A percentile compares a stretch with the other conserved stretches of the same genome.
These are phyloP conservation scores for Paratinospora sagittata DNA, from an alignment of 164 flowering plant species.

Conservation along the genomic window DNA sequence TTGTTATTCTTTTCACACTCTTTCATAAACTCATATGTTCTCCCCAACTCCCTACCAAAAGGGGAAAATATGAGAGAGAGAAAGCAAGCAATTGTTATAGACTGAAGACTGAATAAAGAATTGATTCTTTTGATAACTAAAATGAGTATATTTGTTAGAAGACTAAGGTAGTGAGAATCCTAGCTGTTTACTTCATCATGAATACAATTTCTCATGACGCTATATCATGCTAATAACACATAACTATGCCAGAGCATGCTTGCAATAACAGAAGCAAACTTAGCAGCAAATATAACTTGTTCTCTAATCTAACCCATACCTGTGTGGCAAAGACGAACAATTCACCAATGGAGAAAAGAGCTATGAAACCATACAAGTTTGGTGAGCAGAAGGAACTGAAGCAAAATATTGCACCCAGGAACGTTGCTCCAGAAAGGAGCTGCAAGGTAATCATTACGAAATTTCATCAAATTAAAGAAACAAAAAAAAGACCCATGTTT, in stretches of 20 bases:
- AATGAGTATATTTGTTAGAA: not conserved
- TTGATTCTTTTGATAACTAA: not conserved
- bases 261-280: not conserved
- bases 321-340: conserved; percentile 85
- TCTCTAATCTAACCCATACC: conserved; percentile 34
- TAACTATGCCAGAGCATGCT: not conserved
- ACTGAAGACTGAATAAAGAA: too few species aligned
- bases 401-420: conserved; percentile 85
- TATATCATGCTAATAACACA: not conserved
- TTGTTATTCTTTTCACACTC: not conserved
- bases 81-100: too few species aligned
- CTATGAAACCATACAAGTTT: conserved; percentile 59
- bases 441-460: conserved; percentile 25
- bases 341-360: conserved; percentile 76
- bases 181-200: not conserved
- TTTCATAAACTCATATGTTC: not conserved
- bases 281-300: conserved; percentile 4
- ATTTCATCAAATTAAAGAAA: not conserved
- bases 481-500: not conserved
- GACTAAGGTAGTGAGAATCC: not conserved
- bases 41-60: too few species aligned
- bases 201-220: not conserved
- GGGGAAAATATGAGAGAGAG: too few species aligned
- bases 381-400: conserved; percentile 65
- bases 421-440: conserved; percentile 81